phyloP scores from a whole-genome alignment of 148 eudicot species.

The Limonium bicolor region DNA sequence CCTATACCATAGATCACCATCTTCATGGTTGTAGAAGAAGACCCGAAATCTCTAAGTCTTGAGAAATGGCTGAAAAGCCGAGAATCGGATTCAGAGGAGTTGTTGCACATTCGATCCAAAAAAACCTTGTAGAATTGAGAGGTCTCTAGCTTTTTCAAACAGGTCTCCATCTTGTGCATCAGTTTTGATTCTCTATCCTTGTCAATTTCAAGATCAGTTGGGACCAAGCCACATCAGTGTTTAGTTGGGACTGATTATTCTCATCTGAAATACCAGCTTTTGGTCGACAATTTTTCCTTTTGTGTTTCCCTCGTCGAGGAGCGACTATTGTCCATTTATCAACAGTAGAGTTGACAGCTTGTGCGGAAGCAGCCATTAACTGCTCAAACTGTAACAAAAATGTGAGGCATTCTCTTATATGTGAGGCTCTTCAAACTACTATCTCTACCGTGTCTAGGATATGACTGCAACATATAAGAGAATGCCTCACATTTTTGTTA shows the following conservation, averaged over 20 bases:
- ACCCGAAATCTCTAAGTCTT: conserved; percentile 32
- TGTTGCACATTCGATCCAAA: conserved; percentile 27
- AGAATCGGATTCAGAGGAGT: too few species aligned
- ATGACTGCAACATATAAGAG: too few species aligned
- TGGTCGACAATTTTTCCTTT: conserved; percentile 13
- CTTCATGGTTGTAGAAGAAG: conserved; percentile 36
- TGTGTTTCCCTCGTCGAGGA: conserved; percentile 44
- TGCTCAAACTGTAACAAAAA: too few species aligned
- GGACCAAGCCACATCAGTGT: too few species aligned
- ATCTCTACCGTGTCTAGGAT: too few species aligned
- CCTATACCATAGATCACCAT: conserved; percentile 84
- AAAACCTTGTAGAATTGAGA: conserved; percentile 42
- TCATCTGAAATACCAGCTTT: conserved; percentile 9
- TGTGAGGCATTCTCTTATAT: too few species aligned
- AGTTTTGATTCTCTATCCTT: conserved; percentile 31
- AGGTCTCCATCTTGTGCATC: conserved; percentile 34
- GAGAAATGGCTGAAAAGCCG: conserved; percentile 19
- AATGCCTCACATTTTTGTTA: too few species aligned
- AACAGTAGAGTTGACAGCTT: too few species aligned
- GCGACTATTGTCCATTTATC: conserved; percentile 65
- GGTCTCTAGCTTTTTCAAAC: conserved; percentile 36
- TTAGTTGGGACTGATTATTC: conserved; percentile 13
- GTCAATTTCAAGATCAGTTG: conserved; percentile 26
- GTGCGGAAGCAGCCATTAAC: too few species aligned
- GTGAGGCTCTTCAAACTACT: too few species aligned